Percentiles rank a stretch among this genome's conserved stretches.
Conservation (phyloP, 805 yeast species). For the Candida easanensis region DNA sequence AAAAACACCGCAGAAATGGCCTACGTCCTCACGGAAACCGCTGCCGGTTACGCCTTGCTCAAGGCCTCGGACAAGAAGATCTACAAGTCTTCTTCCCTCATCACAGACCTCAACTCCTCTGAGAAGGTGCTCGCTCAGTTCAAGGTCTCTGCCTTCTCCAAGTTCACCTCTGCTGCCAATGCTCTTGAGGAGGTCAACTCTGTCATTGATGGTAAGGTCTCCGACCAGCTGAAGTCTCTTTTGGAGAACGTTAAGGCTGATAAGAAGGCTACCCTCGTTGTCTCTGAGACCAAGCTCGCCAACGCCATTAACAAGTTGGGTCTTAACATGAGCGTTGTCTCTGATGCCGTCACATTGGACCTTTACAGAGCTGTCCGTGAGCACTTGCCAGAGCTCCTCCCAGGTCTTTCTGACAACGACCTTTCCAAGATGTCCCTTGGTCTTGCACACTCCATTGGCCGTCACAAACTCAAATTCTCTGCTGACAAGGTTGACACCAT, state of each 20-base stretch:
- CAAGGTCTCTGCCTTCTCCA: slow-evolving; percentile 93
- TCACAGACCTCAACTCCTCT: slow-evolving; percentile 75
- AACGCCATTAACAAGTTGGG: slow-evolving; percentile 95
- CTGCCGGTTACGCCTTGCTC: slow-evolving; percentile 97
- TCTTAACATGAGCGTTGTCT: slow-evolving; percentile 79
- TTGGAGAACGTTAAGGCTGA: slow-evolving; percentile 74
- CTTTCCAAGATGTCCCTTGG: slow-evolving; percentile 95
- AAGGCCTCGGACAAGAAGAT: slow-evolving; percentile 98
- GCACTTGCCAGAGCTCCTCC: slow-evolving; percentile 88
- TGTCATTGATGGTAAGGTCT: slow-evolving; percentile 89
- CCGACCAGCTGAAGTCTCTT: slow-evolving; percentile 74
- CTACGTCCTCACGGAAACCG: slow-evolving; percentile 92
- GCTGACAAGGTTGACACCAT: slow-evolving; percentile 98
- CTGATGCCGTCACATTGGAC: slow-evolving; percentile 94
- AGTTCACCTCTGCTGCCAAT: slow-evolving; percentile 89
- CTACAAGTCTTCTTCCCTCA: slow-evolving; percentile 73
- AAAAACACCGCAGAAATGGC: slow-evolving; percentile 48
- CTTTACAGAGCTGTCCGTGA: slow-evolving; percentile 94
- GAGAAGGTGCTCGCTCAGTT: slow-evolving; percentile 87
- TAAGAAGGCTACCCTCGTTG: slow-evolving; percentile 84
- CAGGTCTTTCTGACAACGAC: slow-evolving; percentile 85
- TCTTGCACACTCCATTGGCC: slow-evolving; percentile 97
- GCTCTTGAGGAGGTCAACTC: slow-evolving; percentile 95
- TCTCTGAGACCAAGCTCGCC: slow-evolving; percentile 93
- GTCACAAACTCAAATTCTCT: slow-evolving; percentile 95